Percentiles rank a stretch among this genome's conserved stretches.
Conservation (phyloP, 1,139 yeast species). For the Saccharomyces hybrid region DNA sequence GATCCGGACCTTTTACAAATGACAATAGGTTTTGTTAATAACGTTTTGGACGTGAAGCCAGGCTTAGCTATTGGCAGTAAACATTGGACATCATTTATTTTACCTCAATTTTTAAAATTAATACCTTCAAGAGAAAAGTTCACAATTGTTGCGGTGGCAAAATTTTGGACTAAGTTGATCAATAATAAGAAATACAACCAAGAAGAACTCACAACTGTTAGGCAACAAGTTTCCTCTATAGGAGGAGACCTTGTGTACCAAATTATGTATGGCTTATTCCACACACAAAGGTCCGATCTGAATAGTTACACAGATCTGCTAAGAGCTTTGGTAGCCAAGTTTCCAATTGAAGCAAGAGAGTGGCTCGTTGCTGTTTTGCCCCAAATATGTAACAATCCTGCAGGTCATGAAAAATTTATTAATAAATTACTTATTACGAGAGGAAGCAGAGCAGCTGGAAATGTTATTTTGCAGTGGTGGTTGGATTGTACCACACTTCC, state of each 20-base stretch:
- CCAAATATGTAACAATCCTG: slow-evolving; percentile 19
- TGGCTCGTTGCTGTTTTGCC: slow-evolving; percentile 26
- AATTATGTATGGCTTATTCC: slow-evolving; percentile 26
- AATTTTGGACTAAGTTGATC: slow-evolving; percentile 59
- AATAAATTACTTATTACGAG: slow-evolving; percentile 28
- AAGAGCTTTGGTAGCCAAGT: slow-evolving; percentile 29
- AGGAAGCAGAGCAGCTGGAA: slow-evolving; percentile 32
- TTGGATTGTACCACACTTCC: slow-evolving; percentile 29
- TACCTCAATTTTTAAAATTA: slow-evolving; percentile 38
- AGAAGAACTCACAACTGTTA: slow-evolving; percentile 40
- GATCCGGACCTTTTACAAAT: slow-evolving; percentile 37
- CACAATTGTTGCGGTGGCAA: slow-evolving; percentile 51
- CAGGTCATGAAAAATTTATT: slow-evolving; percentile 25
- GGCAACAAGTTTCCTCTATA: slow-evolving; percentile 20
- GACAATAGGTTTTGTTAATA: slow-evolving; percentile 51
- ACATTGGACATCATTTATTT: slow-evolving; percentile 32
- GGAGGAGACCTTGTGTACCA: slow-evolving; percentile 25
- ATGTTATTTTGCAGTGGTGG: slow-evolving; percentile 32
- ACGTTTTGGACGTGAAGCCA: slow-evolving; percentile 47
- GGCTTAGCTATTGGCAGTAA: slow-evolving; percentile 38
- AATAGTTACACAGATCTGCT: slow-evolving; percentile 29
- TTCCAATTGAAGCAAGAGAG: slow-evolving; percentile 25
- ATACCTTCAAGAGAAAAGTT: slow-evolving; percentile 55
- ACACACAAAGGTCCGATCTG: slow-evolving; percentile 31
- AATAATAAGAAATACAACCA: slow-evolving; percentile 46